A percentile compares a stretch with the other conserved stretches of the same genome.
These are phyloP conservation scores for Cymbopogon flexuosus DNA, from an alignment of 202 grass and related monocot genomes.

Conservation along the genomic window DNA sequence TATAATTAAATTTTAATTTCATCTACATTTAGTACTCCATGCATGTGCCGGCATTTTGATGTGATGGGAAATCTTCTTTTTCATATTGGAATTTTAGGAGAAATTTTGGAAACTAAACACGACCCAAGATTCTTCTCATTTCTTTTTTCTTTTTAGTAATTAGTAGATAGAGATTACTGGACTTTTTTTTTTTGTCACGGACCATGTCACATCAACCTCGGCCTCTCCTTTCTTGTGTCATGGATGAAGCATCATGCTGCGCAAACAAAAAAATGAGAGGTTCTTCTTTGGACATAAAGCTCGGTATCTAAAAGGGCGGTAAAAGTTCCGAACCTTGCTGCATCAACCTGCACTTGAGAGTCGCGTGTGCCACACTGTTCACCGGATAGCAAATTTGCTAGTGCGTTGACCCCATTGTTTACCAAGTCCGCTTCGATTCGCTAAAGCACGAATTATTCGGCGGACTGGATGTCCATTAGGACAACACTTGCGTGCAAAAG, in stretches of 20 bases:
- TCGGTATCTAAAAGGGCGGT: too few species aligned
- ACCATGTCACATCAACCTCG: neutral
- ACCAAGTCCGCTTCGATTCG: neutral
- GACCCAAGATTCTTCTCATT: neutral
- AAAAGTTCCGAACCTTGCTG: neutral
- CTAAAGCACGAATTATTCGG: neutral
- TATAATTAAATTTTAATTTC: too few species aligned
- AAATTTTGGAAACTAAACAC: too few species aligned
- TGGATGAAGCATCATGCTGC: neutral
- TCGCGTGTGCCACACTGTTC: neutral
- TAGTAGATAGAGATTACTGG: neutral
- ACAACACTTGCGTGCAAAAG: constrained; percentile 20
- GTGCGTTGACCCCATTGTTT: constrained; percentile 8
- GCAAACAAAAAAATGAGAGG: neutral
- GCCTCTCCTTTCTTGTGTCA: neutral
- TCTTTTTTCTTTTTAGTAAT: too few species aligned
- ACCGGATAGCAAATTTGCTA: neutral
- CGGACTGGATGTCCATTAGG: constrained; percentile 38
- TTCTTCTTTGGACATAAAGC: neutral
- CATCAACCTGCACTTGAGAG: neutral
- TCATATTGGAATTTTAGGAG: too few species aligned
- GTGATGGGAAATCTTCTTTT: too few species aligned
- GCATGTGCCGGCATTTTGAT: too few species aligned
- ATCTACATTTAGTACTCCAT: too few species aligned
- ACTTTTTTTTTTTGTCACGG: neutral